A percentile compares a stretch with the other conserved stretches of the same genome.
Conservation (phyloP, 2,329 filamentous ascomycete genomes). For the Trichoderma breve region DNA sequence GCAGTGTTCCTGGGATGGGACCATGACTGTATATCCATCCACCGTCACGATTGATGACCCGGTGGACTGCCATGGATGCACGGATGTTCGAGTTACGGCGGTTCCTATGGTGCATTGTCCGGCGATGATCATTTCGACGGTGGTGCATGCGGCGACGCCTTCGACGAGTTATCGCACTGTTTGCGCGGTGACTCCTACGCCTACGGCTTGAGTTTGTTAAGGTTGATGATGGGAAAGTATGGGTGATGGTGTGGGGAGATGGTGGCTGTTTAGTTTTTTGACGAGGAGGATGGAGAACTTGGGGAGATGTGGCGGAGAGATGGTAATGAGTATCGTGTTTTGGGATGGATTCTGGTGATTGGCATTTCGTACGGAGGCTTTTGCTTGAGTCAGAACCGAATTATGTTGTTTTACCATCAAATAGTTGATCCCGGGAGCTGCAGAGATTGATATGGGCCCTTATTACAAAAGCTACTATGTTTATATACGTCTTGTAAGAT, state of each 20-base stretch:
- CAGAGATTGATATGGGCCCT: neutral
- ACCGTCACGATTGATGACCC: conserved; percentile 27
- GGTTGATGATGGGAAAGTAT: neutral
- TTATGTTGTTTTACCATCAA: neutral
- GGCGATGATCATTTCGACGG: conserved; percentile 25
- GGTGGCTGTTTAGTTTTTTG: neutral
- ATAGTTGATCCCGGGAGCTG: neutral
- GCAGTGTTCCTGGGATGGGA: conserved; percentile 27
- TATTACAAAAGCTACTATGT: neutral
- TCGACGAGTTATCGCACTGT: conserved; percentile 30
- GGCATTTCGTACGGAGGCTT: neutral
- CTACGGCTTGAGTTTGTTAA: neutral
- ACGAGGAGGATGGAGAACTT: neutral
- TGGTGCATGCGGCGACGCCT: conserved; percentile 24
- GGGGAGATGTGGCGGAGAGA: neutral
- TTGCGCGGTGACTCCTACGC: conserved; percentile 25
- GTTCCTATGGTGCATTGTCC: conserved; percentile 29
- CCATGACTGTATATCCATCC: conserved; percentile 29
- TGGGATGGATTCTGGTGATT: too few relatives aligned
- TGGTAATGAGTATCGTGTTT: neutral
- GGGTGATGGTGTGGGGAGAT: neutral
- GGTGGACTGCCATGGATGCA: conserved; percentile 36
- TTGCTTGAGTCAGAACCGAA: neutral
- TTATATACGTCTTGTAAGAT: neutral
- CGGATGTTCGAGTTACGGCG: conserved; percentile 25